phyloP scores from a whole-genome alignment of 805 yeast genomes.

The Starmerella bombicola region DNA sequence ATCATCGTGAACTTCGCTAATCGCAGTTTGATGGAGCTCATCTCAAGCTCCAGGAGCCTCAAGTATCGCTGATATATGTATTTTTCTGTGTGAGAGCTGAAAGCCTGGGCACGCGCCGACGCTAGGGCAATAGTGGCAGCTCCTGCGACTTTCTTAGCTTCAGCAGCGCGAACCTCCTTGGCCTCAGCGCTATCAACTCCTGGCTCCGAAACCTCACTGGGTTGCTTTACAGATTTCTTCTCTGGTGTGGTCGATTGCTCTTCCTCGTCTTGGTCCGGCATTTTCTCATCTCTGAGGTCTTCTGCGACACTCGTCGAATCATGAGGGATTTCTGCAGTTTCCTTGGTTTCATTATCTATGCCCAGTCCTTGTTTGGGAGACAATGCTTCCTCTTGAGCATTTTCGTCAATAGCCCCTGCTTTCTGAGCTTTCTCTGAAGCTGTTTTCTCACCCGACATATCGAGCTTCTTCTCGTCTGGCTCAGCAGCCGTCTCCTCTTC shows the following conservation, averaged over 20 bases:
- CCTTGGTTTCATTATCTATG: neutral
- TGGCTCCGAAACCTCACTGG: neutral
- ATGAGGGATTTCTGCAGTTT: neutral
- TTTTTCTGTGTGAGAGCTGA: conserved; percentile 21
- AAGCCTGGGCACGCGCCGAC: conserved; percentile 22
- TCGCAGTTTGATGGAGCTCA: conserved; percentile 63
- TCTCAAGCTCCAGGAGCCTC: conserved; percentile 55
- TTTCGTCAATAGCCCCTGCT: conserved; percentile 2
- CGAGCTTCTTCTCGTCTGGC: neutral
- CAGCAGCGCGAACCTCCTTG: neutral
- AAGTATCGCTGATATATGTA: conserved; percentile 47
- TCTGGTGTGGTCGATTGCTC: neutral
- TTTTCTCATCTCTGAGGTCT: neutral
- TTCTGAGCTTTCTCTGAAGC: conserved; percentile 11
- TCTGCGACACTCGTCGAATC: neutral
- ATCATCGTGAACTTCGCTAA: conserved; percentile 51
- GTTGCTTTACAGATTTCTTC: neutral
- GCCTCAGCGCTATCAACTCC: neutral
- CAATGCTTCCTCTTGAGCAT: neutral
- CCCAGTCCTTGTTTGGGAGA: neutral
- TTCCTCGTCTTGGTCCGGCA: neutral
- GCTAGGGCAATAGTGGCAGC: conserved; percentile 64
- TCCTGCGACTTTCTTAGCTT: conserved; percentile 21
- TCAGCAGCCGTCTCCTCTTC: neutral
- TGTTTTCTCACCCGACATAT: neutral